Conservation (phyloP, 192 early-diverging fungal species). For the Diversispora epigaea region DNA sequence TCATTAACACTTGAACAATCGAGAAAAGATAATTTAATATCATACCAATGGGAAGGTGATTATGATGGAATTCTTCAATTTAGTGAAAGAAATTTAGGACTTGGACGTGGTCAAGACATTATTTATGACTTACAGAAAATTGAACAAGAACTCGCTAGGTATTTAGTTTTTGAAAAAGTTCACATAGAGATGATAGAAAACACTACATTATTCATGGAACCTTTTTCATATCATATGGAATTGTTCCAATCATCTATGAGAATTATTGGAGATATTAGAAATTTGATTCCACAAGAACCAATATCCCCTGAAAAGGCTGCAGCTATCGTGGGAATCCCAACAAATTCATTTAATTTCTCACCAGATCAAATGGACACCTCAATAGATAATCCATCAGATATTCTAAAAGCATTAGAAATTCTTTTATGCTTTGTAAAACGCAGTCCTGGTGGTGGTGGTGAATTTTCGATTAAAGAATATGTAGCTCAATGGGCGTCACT, state of each 20-base stretch:
- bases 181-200: slow-evolving; percentile 12
- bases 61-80: slow-evolving; percentile 3
- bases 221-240: slow-evolving; percentile 34
- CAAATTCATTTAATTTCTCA: background rate
- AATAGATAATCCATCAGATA: slow-evolving; percentile 13
- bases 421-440: slow-evolving; percentile 34
- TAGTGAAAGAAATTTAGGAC: slow-evolving; percentile 14
- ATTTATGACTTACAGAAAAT: slow-evolving; percentile 28
- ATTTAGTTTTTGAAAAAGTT: slow-evolving; percentile 32
- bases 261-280: slow-evolving; percentile 24
- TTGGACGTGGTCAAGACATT: slow-evolving; percentile 8
- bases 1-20: slow-evolving; percentile 13
- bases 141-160: slow-evolving; percentile 17
- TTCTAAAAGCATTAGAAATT: slow-evolving; percentile 31
- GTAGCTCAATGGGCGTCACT: slow-evolving; percentile 20
- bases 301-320: slow-evolving; percentile 9
- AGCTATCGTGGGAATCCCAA: background rate
- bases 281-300: slow-evolving; percentile 26
- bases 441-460: slow-evolving; percentile 4
- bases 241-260: slow-evolving; percentile 26
- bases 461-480: slow-evolving; percentile 27
- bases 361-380: background rate
- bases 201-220: slow-evolving; percentile 11
- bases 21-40: background rate
- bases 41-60: slow-evolving; percentile 22